A percentile compares a stretch with the other conserved stretches of the same genome.
phyloP scores from a whole-genome alignment of 2,329 filamentous ascomycete species.

The Botrytis deweyae region DNA sequence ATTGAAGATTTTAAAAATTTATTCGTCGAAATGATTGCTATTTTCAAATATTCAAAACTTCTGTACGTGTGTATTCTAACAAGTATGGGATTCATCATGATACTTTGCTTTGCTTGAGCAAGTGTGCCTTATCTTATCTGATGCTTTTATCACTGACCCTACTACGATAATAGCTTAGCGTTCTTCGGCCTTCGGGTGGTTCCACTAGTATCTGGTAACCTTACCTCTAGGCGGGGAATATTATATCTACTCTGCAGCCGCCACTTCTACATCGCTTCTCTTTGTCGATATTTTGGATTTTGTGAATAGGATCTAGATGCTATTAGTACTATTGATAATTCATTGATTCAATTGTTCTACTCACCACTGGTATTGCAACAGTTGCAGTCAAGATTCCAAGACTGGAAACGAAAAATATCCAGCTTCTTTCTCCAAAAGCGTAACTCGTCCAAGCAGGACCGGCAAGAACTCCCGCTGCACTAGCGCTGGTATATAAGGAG shows the following conservation, averaged over 20 bases:
- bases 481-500: slow-evolving; percentile 23
- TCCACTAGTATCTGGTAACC: no score
- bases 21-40: no score
- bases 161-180: background rate
- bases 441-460: slow-evolving; percentile 24
- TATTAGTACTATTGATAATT: background rate
- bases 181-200: no score
- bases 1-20: no score
- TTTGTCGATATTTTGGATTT: background rate
- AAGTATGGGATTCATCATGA: background rate
- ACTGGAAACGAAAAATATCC: slow-evolving; percentile 22
- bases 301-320: slow-evolving; percentile 8
- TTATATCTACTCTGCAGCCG: background rate
- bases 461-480: slow-evolving; percentile 24
- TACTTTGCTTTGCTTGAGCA: background rate
- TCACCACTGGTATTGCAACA: slow-evolving; percentile 18
- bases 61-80: background rate
- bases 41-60: background rate
- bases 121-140: background rate
- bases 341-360: background rate
- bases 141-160: background rate
- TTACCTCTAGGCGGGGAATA: background rate
- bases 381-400: slow-evolving; percentile 24
- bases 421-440: slow-evolving; percentile 20
- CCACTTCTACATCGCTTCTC: background rate